Percentiles rank a stretch among this genome's conserved stretches.
Evolutionary conservation across 2,329 filamentous ascomycete genomes (phyloP).

Genomic region (Talaromyces piceae): DNA sequence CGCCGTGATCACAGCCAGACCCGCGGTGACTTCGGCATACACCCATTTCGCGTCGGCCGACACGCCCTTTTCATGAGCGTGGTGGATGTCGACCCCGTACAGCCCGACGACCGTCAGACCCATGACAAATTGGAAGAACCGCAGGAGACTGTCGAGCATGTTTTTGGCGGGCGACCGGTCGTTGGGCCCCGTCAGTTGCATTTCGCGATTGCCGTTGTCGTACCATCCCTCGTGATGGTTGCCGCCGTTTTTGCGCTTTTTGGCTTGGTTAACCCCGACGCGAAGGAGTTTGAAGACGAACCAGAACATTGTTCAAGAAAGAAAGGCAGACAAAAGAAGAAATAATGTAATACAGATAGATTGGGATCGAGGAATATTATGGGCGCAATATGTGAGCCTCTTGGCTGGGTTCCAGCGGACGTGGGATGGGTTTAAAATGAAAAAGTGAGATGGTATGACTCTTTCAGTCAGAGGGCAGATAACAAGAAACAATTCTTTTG

Average conservation of each 20-base stretch:
- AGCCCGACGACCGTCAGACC: slow-evolving; percentile 71
- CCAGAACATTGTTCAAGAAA: slow-evolving; percentile 22
- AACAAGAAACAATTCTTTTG: neutral
- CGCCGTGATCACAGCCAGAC: slow-evolving; percentile 57
- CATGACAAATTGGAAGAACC: slow-evolving; percentile 69
- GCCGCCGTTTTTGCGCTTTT: slow-evolving; percentile 25
- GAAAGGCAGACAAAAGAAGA: neutral
- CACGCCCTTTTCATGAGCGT: slow-evolving; percentile 43
- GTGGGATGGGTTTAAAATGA: neutral
- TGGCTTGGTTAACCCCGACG: slow-evolving; percentile 22
- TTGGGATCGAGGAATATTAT: no score
- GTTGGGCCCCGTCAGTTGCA: neutral
- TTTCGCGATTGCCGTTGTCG: neutral
- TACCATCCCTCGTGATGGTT: neutral
- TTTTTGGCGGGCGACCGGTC: slow-evolving; percentile 15
- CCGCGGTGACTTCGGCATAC: slow-evolving; percentile 65
- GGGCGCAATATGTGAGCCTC: no score
- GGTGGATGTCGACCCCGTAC: slow-evolving; percentile 62
- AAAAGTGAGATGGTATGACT: neutral
- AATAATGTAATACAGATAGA: no score
- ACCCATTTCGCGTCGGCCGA: slow-evolving; percentile 65
- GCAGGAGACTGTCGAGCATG: slow-evolving; percentile 42
- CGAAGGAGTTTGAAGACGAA: slow-evolving; percentile 22
- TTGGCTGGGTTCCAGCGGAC: no score
- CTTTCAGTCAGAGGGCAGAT: neutral